Evolutionary conservation across 495 filamentous ascomycete genomes (phyloP), one percentile per base, ranked within the genome.

Genomic region (Xylaria curta): DNA sequence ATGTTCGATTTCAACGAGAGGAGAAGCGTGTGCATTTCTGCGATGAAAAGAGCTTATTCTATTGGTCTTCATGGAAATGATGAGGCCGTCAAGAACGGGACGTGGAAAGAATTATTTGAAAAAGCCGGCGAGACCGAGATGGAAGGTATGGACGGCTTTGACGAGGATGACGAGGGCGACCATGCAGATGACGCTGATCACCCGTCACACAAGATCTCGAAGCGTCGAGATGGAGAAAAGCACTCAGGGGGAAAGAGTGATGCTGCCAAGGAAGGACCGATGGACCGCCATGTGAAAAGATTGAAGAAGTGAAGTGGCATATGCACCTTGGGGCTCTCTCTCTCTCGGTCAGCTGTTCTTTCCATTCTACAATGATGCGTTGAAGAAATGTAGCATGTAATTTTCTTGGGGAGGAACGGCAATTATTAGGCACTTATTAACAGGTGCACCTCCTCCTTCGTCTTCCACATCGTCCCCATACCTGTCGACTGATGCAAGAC

Each of bases 1-100:
- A 93, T 93, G 87, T 92, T 93, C 77, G 89, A 93, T 80, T 93
- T 93, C 70, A 76, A 81, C 36, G 81, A 86, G 73, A 79, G 88
- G 70, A 84, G 89, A 51, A 78, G 84, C 21, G 76, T 89, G 15
- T 93, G 91, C 74, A 79, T 93, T 5, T 79, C 85, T 63, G 85
- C 82, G 0, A 89, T 92, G 84, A 92, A 92, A 78, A 82, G 85
- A 31, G 91, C 90, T 0, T 93, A 91, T 81, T 70, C 82, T 8
- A 82, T 90, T 7, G 85, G 88, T 0, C 75, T 93, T 24, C 82
- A 91, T 75, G 91, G 91, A 0, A 80, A 91, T 73, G 85, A 90
- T 78, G 66, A 79, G 19, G 81, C 79, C 72, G 88, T 92, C 2
- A 76, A 88, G 68, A 83, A 91, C 76, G 90, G 90, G 13, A 85